Base-by-base conservation (phyloP, 2,329 filamentous ascomycete genomes). In the Pyrenophora teres region DNA sequence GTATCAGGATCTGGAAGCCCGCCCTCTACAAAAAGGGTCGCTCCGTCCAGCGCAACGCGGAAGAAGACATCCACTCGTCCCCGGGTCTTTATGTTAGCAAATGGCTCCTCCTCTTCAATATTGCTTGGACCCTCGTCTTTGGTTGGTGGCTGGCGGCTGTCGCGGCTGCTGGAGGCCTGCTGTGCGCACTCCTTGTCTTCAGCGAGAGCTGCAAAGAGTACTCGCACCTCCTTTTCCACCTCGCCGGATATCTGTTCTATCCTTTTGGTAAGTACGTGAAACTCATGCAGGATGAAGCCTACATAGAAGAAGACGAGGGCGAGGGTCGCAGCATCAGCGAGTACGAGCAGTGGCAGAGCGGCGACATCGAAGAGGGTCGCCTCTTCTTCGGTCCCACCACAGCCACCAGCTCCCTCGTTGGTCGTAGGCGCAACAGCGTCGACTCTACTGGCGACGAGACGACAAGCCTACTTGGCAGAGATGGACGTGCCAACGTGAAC, bases 301-400 rank as follows among this genome's bases (percentile, higher is more conserved):
- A 99, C 70, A 81, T 91, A 40, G 89, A 97, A 54, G 94, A 99
- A 76, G 94, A 99, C 67, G 86, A 94, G 68, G 92, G 93, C 35
- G 94, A 99, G 75, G 94, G 94, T 16, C 86, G 94, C 68, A 97
- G 92, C 77, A 97, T 99, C 68, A 95, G 90, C 66, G 94, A 99
- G 77, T 99, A 99, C 71, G 94, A 99, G 74, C 92, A 96, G 76
- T 99, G 94, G 94, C 94, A 99, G 77, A 97, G 87, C 69, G 94
- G 94, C 43, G 94, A 99, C 68, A 83, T 99, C 30, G 94, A 99
- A 74, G 92, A 97, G 72, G 94, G 94, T 3, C 85, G 93, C 30
- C 83, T 99, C 2, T 97, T 99, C 78, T 99, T 99, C 72, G 95
- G 94, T 0, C 94, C 94, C 3, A 85, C 77, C 23, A 77, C 84